Conservation (phyloP, 495 filamentous ascomycete genomes). For the Rusavskia elegans region DNA sequence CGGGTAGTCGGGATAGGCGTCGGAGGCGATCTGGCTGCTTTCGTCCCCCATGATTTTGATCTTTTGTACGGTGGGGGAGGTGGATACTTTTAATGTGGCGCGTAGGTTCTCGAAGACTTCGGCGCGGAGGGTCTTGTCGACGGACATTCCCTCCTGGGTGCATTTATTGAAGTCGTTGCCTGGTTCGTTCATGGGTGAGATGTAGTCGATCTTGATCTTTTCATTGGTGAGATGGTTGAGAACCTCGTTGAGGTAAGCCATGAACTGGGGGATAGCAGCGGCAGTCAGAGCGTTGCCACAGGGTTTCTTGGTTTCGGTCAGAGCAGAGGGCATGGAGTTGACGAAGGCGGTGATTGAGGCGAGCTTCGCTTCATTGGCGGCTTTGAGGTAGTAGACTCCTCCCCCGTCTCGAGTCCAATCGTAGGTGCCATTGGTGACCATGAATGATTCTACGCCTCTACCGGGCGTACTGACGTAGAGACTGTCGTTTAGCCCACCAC, state of each 20-base stretch:
- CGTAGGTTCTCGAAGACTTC: background rate
- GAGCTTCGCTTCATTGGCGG: background rate
- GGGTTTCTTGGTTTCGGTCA: background rate
- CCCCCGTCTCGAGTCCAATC: constrained; percentile 3
- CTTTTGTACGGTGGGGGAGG: background rate
- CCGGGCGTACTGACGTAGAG: background rate
- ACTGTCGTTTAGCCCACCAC: background rate
- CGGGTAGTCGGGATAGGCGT: constrained; percentile 1
- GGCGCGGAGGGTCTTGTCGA: background rate
- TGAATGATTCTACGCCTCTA: constrained; percentile 3
- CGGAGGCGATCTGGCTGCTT: constrained; percentile 6
- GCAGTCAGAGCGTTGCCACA: background rate
- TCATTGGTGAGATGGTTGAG: background rate
- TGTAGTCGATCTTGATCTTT: constrained; percentile 2
- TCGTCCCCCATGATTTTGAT: constrained; percentile 9
- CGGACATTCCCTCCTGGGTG: constrained; percentile 5
- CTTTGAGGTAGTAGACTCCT: constrained; percentile 1
- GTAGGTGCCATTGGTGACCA: constrained; percentile 1
- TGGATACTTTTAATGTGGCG: background rate
- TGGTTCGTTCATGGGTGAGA: constrained; percentile 8
- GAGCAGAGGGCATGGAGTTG: constrained; percentile 1
- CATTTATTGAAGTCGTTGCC: constrained; percentile 1
- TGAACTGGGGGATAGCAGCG: background rate
- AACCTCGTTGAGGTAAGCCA: background rate
- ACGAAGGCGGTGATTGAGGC: constrained; percentile 5